Conservation (phyloP, 352 stramenopile genomes). For the Phytopythium sindhum region DNA sequence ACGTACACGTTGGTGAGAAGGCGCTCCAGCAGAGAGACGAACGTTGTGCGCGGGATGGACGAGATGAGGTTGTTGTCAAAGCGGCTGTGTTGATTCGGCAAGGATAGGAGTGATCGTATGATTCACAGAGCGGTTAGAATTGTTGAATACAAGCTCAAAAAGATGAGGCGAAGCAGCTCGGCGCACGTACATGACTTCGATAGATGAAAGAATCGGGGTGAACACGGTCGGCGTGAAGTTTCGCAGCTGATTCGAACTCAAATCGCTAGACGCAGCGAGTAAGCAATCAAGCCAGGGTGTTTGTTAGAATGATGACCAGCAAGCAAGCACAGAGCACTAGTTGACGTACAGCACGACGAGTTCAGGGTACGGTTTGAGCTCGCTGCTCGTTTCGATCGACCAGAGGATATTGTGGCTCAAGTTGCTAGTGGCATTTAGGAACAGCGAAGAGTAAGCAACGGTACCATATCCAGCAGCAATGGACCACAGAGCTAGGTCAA, state of each 20-base stretch:
- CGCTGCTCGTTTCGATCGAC: conserved; percentile 46
- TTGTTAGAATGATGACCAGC: neutral
- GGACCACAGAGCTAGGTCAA: neutral
- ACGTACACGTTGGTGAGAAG: conserved; percentile 49
- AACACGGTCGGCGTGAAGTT: conserved; percentile 58
- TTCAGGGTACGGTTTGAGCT: conserved; percentile 36
- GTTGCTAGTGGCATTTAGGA: conserved; percentile 26
- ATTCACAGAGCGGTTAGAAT: neutral
- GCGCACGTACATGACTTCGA: conserved; percentile 45
- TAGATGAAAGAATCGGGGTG: conserved; percentile 37
- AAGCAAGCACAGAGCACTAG: neutral
- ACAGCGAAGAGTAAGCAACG: neutral
- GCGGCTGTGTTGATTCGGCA: conserved; percentile 24
- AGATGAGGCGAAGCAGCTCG: too few relatives aligned
- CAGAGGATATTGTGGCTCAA: conserved; percentile 64
- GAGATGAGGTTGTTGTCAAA: conserved; percentile 59
- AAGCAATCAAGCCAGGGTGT: neutral
- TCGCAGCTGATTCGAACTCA: conserved; percentile 52
- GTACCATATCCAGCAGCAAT: neutral
- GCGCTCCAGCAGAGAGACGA: conserved; percentile 38
- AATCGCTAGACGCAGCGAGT: conserved; percentile 25
- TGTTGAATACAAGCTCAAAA: too few relatives aligned
- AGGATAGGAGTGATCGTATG: too few relatives aligned
- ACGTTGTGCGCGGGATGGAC: conserved; percentile 53
- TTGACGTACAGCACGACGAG: conserved; percentile 45